Evolutionary conservation across 1,139 yeast genomes (phyloP), one percentile per base, ranked within the genome.

Genomic region (Protomyces arabidopsidicola): DNA sequence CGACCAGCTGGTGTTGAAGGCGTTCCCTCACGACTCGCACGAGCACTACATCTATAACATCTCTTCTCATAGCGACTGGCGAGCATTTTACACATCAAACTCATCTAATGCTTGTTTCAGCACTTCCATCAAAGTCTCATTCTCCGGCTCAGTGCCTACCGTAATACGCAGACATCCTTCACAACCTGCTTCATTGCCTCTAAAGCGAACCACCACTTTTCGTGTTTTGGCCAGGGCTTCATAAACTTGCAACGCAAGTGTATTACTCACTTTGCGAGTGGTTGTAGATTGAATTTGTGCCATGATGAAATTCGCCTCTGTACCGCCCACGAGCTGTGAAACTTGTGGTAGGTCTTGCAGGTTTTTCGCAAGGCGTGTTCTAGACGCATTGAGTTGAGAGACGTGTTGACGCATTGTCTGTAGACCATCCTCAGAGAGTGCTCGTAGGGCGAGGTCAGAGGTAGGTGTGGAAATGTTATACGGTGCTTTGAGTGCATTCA

Each of bases 401-500:
- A 86, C 87, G 63, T 78, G 79, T 2, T 72, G 66, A 69, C 82
- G 78, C 96, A 91, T 89, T 36, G 77, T 73, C 2, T 72, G 71
- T 59, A 91, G 74, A 16, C 90, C 89, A 10, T 78, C 81, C 1
- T 77, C 72, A 5, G 82, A 77, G 2, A 93, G 81, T 0, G 97
- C 95, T 68, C 93, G 82, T 31, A 80, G 69, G 0, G 96, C 98
- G 53, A 90, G 78, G 61, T 82, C 82, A 2, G 97, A 79, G 0
- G 98, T 86, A 67, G 88, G 79, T 5, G 91, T 83, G 9, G 97
- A 88, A 61, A 93, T 88, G 74, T 93, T 95, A 76, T 93, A 95
- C 0, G 98, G 98, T 52, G 96, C 96, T 73, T 91, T 93, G 87
- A 93, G 85, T 35, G 95, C 84, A 74, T 95, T 93, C 70, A 93